Conservation (phyloP, 768 basidiomycete genomes). For the Agrocybe chaxingu region DNA sequence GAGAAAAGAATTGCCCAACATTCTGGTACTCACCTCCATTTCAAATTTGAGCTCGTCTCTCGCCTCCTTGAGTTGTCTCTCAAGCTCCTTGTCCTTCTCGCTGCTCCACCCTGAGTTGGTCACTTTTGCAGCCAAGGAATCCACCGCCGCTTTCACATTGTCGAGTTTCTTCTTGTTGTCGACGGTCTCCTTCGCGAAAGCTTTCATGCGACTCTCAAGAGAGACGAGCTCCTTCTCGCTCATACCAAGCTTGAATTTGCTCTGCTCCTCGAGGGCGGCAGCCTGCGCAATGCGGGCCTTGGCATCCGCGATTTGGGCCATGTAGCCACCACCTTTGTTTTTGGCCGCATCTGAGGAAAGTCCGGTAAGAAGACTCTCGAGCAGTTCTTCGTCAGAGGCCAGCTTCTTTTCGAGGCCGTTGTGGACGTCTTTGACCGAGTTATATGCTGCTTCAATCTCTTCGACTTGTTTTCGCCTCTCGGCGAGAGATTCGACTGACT, state of each 20-base stretch:
- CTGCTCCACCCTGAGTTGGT: conserved; percentile 71
- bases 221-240: conserved; percentile 73
- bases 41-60: conserved; percentile 52
- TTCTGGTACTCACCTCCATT: conserved; percentile 53
- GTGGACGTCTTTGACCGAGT: conserved; percentile 67
- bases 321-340: conserved; percentile 83
- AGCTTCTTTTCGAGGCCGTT: conserved; percentile 57
- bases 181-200: conserved; percentile 79
- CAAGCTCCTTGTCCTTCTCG: conserved; percentile 63
- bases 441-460: conserved; percentile 50
- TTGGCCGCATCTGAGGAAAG: conserved; percentile 67
- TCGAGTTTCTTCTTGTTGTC: conserved; percentile 72
- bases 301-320: conserved; percentile 92
- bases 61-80: conserved; percentile 47
- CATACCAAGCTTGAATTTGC: conserved; percentile 70
- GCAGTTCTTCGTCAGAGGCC: conserved; percentile 80
- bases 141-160: conserved; percentile 53
- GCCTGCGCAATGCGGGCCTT: conserved; percentile 72
- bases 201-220: conserved; percentile 78
- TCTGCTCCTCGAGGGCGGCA: conserved; percentile 82
- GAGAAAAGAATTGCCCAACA: neutral
- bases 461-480: conserved; percentile 62
- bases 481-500: conserved; percentile 59
- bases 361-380: conserved; percentile 92
- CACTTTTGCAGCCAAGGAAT: conserved; percentile 49